phyloP scores from a whole-genome alignment of 2,329 filamentous ascomycete species.

The Aspergillus novofumigatus region DNA sequence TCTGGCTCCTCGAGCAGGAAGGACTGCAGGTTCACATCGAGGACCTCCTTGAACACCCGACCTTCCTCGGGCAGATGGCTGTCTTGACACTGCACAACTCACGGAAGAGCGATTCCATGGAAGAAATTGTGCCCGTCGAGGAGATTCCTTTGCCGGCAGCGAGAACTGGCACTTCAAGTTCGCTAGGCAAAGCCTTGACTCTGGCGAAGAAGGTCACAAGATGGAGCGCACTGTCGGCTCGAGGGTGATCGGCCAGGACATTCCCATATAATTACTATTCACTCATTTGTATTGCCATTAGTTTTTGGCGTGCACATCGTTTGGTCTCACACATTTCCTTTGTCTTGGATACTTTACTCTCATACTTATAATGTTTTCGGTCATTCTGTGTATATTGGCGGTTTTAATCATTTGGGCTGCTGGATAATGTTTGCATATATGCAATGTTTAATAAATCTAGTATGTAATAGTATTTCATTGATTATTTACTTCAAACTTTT shows the following conservation, averaged over 20 bases:
- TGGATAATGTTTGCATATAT: neutral
- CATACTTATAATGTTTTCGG: neutral
- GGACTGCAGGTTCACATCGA: slow-evolving; percentile 37
- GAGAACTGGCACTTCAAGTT: slow-evolving; percentile 20
- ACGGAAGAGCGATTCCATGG: slow-evolving; percentile 6
- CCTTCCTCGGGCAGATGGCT: slow-evolving; percentile 40
- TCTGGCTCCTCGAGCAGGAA: slow-evolving; percentile 40
- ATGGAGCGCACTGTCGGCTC: slow-evolving; percentile 20
- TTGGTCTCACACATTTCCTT: neutral
- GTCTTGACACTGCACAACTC: slow-evolving; percentile 28
- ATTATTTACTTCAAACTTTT: slow-evolving; percentile 2
- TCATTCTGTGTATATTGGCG: neutral
- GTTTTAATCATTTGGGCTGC: neutral
- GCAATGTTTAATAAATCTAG: neutral
- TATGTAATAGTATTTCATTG: slow-evolving; percentile 1
- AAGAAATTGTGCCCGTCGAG: slow-evolving; percentile 13
- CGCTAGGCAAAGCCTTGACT: slow-evolving; percentile 23
- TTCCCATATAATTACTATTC: neutral
- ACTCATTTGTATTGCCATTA: neutral
- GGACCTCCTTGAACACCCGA: slow-evolving; percentile 38
- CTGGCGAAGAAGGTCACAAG: slow-evolving; percentile 27
- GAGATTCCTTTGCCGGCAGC: slow-evolving; percentile 1
- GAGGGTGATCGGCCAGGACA: slow-evolving; percentile 11
- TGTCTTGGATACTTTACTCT: neutral
- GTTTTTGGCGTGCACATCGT: neutral